Conservation (phyloP, 176 grass and related monocot genomes). For the Saccharum spontaneum region DNA sequence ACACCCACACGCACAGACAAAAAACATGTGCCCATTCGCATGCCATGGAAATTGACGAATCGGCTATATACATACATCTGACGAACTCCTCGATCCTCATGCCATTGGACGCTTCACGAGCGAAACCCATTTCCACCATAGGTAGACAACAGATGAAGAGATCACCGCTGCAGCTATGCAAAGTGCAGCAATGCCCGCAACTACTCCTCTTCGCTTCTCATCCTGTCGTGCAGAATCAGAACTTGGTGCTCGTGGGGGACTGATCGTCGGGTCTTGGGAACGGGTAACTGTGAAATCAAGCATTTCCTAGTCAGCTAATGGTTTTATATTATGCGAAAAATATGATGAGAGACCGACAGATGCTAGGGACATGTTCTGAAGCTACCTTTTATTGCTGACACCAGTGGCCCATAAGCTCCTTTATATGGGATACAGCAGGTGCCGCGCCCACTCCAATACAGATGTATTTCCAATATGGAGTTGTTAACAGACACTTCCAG, state of each 20-base stretch:
- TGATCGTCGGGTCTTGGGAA: background rate
- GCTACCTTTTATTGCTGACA: constrained; percentile 60
- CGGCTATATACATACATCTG: constrained; percentile 19
- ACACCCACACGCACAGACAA: background rate
- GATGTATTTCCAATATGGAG: constrained; percentile 45
- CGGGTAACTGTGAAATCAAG: constrained; percentile 14
- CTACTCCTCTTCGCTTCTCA: constrained; percentile 39
- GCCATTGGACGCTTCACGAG: constrained; percentile 31
- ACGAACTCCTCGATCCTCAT: background rate
- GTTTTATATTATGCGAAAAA: background rate
- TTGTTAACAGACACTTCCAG: constrained; percentile 12
- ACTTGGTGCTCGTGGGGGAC: background rate
- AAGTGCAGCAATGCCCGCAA: constrained; percentile 53
- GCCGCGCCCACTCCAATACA: constrained; percentile 60
- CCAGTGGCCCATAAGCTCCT: constrained; percentile 59
- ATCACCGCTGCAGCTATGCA: constrained; percentile 38
- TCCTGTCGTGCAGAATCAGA: background rate
- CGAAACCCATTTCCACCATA: constrained; percentile 61
- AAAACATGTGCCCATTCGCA: background rate
- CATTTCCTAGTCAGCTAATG: constrained; percentile 23
- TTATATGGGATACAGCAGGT: constrained; percentile 48
- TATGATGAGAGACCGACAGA: background rate
- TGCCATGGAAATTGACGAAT: background rate
- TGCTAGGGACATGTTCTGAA: background rate
- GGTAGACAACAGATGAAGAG: constrained; percentile 46